Percentiles rank a stretch among this genome's conserved stretches.
These are phyloP conservation scores for Lachancea meyersii DNA, from an alignment of 805 yeast species.

Conservation along the genomic window DNA sequence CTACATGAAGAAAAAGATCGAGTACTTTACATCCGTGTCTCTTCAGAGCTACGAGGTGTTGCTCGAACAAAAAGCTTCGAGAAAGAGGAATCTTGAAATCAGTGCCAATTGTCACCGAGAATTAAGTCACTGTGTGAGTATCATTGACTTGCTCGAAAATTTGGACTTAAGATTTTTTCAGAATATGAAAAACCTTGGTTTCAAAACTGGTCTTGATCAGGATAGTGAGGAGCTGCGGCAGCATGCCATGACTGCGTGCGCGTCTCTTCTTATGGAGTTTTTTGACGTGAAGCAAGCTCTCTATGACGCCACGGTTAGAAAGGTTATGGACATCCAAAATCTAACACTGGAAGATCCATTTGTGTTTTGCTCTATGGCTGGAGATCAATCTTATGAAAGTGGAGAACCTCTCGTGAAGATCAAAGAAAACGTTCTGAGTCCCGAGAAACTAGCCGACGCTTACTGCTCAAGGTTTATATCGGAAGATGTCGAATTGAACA, in stretches of 20 bases:
- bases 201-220: conserved; percentile 15
- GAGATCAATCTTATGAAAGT: conserved; percentile 37
- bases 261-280: conserved; percentile 50
- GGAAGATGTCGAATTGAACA: conserved; percentile 39
- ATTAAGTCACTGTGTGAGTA: conserved; percentile 24
- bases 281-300: conserved; percentile 66
- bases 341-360: conserved; percentile 71
- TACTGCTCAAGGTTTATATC: conserved; percentile 43
- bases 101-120: conserved; percentile 31
- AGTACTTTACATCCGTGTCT: conserved; percentile 9
- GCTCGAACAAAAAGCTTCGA: conserved; percentile 13
- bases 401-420: background rate
- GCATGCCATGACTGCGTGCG: conserved; percentile 26
- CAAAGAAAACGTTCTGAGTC: conserved; percentile 18
- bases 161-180: conserved; percentile 30
- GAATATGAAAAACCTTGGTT: conserved; percentile 22
- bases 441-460: conserved; percentile 45
- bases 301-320: conserved; percentile 52
- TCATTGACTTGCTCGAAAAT: conserved; percentile 28
- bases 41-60: conserved; percentile 21
- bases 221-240: conserved; percentile 30
- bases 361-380: conserved; percentile 57
- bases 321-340: conserved; percentile 63
- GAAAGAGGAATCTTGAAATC: conserved; percentile 19
- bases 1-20: conserved; percentile 18